Evolutionary conservation across 441 rosid species (phyloP).

Genomic region (Croton laevigatus): DNA sequence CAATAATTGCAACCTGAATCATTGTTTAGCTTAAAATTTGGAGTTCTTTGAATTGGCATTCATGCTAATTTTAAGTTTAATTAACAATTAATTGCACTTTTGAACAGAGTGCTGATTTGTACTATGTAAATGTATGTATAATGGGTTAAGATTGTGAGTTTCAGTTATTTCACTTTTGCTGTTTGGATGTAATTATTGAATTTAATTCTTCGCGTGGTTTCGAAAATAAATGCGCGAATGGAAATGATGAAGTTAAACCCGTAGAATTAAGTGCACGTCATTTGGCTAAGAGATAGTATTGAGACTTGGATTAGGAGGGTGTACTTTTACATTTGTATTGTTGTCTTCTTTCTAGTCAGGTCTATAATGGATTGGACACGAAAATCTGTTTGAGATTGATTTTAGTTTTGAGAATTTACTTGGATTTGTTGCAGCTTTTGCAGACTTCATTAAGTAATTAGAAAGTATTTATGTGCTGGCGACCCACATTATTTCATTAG

Average conservation of each 20-base stretch:
- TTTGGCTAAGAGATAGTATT: background rate
- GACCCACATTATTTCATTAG: background rate
- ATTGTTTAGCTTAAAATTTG: background rate
- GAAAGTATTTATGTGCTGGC: background rate
- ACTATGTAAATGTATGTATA: background rate
- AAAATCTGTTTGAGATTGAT: background rate
- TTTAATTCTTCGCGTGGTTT: background rate
- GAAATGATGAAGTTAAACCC: background rate
- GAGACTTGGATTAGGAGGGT: background rate
- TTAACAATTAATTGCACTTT: slow-evolving; percentile 2
- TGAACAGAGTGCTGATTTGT: background rate
- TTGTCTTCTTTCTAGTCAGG: background rate
- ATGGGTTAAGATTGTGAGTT: background rate
- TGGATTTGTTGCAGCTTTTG: background rate
- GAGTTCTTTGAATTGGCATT: background rate
- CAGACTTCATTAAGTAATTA: background rate
- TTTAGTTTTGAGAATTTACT: background rate
- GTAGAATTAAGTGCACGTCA: background rate
- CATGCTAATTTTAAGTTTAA: slow-evolving; percentile 2
- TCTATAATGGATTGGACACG: background rate
- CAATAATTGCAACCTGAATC: background rate
- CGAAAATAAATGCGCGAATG: background rate
- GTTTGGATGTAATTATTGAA: background rate
- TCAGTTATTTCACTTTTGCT: background rate
- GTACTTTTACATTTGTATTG: background rate